Evolutionary conservation across 208 protist species (phyloP), one percentile per base, ranked within the genome.

Genomic region (Trypanosoma avium): DNA sequence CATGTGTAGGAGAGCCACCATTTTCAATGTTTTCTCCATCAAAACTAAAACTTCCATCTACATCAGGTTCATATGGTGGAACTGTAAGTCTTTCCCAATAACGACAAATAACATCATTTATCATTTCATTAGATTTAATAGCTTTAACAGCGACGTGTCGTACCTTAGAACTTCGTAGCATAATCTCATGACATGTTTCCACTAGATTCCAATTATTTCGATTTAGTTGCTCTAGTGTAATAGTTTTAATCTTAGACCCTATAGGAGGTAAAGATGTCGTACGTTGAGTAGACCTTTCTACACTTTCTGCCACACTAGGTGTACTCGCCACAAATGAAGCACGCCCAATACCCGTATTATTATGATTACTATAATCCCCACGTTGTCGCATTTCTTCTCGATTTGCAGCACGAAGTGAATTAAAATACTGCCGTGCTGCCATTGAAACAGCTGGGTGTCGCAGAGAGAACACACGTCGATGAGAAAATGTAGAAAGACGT

Each of bases 61-160:
- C 36, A 33, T 54, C 27, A 0, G 22, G 7, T 15, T 33, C 59
- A 12, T 19, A 21, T 46, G 77, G 47, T 0, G 83, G 79, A n/a
- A 90, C 80, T 33, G 88, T 95, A 10, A 95, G 45, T 17, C 85
- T 80, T 19, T 88, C 79, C 86, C 88, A 95, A 61, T 88, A 92
- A 35, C 88, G 88, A 4, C 72, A 74, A 49, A 95, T 89, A 29
- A 88, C 36, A 59, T 90, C 81, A 63, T 92, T 91, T 27, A 95
- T 69, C 9, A 81, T 36, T 10, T 64, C 60, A 63, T 95, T 71
- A 6, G 22, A 27, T 10, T 81, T 75, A 3, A 83, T 78, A 21
- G 55, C 61, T 5, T 49, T 10, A 0, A 79, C 67, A 4, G 74
- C 75, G 12, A 75, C 56, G 15, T 59, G 42, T 22, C 73, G 42